Base-by-base conservation (phyloP, 2,329 filamentous ascomycete genomes). In the Arthrobotrys conoides region DNA sequence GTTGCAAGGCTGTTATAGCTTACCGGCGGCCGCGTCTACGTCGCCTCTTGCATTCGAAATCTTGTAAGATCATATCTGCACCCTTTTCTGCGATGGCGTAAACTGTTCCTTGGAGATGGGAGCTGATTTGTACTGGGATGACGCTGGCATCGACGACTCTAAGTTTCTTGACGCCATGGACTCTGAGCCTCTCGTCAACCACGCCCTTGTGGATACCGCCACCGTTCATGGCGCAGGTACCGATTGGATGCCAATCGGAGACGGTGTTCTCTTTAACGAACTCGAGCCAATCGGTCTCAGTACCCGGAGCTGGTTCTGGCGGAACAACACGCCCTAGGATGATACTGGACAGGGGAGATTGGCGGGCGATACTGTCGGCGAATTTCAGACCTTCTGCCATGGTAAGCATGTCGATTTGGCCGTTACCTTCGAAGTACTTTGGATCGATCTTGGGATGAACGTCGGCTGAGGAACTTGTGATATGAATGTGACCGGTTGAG, bases 401-500 rank as follows among this genome's bases (percentile, higher is more conserved):
- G 18, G 84, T 83, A 0, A 86, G 83, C 5, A 86, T 71, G 63
- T 88, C 87, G 0, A 87, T 80, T 10, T 83, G 77, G 0, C 87
- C 87, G 30, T 84, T 81, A 0, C 85, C 85, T 0, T 80, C 55
- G 46, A 85, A 87, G 76, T 87, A 87, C 3, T 81, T 80, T 0
- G 86, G 86, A 38, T 87, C 83, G 33, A 87, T 87, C 10, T 82
- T 38, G 0, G 85, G 85, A 51, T 82, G 59, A 65, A 82, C 8
- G 81, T 82, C 48, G 1, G 83, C 79, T 2, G 71, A n/a, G n/a
- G n/a, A n/a, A n/a, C n/a, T n/a, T n/a, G n/a, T n/a, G 67, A 88
- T 85, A 76, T 89, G 87, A 12, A 88, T 84, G 1, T 83, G 86
- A 0, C 88, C 88, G 1, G 84, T 83, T 0, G 87, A 86, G 38